phyloP scores from a whole-genome alignment of 179 eudicot species.

The Monotropa hypopitys region DNA sequence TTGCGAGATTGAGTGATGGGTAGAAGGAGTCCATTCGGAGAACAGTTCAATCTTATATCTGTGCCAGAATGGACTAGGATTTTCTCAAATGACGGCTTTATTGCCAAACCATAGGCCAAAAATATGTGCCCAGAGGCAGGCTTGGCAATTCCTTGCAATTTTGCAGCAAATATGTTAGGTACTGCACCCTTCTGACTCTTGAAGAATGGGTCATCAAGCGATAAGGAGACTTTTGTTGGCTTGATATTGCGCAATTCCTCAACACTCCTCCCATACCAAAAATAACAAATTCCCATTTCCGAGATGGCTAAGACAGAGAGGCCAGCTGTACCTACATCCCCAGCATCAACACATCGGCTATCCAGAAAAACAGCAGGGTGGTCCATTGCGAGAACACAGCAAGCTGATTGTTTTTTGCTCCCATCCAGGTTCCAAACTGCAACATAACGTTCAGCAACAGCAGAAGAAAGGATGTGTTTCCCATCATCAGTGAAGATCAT shows the following conservation, averaged over 20 bases:
- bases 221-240: slow-evolving; percentile 53
- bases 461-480: slow-evolving; percentile 62
- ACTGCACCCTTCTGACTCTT: slow-evolving; percentile 39
- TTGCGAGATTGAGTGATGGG: slow-evolving; percentile 47
- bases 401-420: slow-evolving; percentile 65
- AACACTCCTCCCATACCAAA: slow-evolving; percentile 65
- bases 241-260: slow-evolving; percentile 51
- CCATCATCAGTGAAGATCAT: slow-evolving; percentile 79
- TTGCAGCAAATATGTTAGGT: slow-evolving; percentile 65
- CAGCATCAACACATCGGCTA: slow-evolving; percentile 29
- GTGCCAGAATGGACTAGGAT: slow-evolving; percentile 51
- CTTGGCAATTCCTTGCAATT: slow-evolving; percentile 38
- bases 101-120: slow-evolving; percentile 65
- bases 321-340: slow-evolving; percentile 35
- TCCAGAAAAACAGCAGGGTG: slow-evolving; percentile 82
- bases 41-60: slow-evolving; percentile 40
- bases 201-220: slow-evolving; percentile 27
- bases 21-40: slow-evolving; percentile 58
- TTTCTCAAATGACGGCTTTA: slow-evolving; percentile 88
- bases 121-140: slow-evolving; percentile 44
- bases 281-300: slow-evolving; percentile 74
- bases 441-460: slow-evolving; percentile 75
- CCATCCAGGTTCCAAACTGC: slow-evolving; percentile 80
- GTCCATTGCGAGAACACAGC: slow-evolving; percentile 79
- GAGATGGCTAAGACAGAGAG: slow-evolving; percentile 71